These are phyloP conservation scores for Pelargonium fulgidum DNA, from an alignment of 441 rosid genomes.

Conservation along the genomic window DNA sequence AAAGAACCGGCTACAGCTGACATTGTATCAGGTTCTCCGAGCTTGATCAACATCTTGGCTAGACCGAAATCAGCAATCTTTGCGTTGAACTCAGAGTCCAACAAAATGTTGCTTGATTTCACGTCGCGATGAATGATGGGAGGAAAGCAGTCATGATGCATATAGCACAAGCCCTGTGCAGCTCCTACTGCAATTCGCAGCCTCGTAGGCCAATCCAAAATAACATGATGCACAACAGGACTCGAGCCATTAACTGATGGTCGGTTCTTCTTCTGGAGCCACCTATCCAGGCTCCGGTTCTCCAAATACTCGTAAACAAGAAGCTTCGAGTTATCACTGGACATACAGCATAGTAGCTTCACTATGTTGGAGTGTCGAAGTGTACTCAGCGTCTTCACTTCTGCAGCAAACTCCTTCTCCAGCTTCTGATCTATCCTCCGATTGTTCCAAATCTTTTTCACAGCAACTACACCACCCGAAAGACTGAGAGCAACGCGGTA, in stretches of 20 bases:
- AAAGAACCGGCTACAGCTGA: slow-evolving; percentile 45
- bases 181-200: slow-evolving; percentile 35
- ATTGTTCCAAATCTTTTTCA: slow-evolving; percentile 38
- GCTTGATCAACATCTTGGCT: slow-evolving; percentile 40
- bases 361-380: slow-evolving; percentile 48
- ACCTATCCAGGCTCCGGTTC: slow-evolving; percentile 41
- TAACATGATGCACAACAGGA: background rate
- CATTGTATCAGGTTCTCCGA: slow-evolving; percentile 35
- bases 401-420: slow-evolving; percentile 42
- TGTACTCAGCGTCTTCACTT: slow-evolving; percentile 40
- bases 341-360: slow-evolving; percentile 44
- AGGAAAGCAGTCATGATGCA: slow-evolving; percentile 48
- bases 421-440: slow-evolving; percentile 36
- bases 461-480: slow-evolving; percentile 32
- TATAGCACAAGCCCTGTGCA: slow-evolving; percentile 50
- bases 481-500: slow-evolving; percentile 28
- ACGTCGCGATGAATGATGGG: slow-evolving; percentile 53
- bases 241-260: slow-evolving; percentile 11
- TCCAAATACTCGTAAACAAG: slow-evolving; percentile 54
- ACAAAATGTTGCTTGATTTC: slow-evolving; percentile 52
- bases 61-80: slow-evolving; percentile 62
- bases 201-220: slow-evolving; percentile 40
- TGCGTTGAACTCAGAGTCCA: slow-evolving; percentile 52
- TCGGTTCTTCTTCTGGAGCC: slow-evolving; percentile 32
- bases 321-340: slow-evolving; percentile 35